These are phyloP conservation scores for Sphaerostilbella broomeana DNA, from an alignment of 2,329 filamentous ascomycete genomes.

Conservation along the genomic window DNA sequence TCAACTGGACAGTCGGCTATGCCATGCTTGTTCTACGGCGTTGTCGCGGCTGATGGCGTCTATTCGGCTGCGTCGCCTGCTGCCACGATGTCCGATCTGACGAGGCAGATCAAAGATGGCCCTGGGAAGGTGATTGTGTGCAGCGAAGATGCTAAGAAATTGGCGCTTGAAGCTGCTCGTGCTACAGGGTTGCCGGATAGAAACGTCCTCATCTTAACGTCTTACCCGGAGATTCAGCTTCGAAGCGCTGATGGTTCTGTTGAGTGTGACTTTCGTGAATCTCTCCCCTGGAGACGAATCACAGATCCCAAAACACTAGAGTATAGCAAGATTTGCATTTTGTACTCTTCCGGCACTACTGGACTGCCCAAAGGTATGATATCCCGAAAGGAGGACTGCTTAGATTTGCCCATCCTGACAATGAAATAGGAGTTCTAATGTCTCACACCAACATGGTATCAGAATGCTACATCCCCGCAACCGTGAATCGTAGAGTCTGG, in stretches of 20 bases:
- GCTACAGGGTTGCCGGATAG: conserved; percentile 36
- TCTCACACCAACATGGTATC: conserved; percentile 41
- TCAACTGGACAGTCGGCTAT: conserved; percentile 51
- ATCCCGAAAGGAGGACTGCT: background rate
- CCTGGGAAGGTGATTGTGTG: conserved; percentile 36
- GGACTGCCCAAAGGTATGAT: conserved; percentile 37
- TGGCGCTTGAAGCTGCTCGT: conserved; percentile 42
- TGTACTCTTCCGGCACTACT: conserved; percentile 45
- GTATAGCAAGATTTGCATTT: conserved; percentile 33
- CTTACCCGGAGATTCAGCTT: conserved; percentile 24
- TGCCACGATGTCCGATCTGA: conserved; percentile 44
- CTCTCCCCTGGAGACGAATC: conserved; percentile 47
- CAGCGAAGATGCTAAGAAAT: conserved; percentile 40
- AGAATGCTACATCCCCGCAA: conserved; percentile 25
- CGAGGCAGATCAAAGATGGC: conserved; percentile 36
- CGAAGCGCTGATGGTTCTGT: conserved; percentile 20
- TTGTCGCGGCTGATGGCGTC: conserved; percentile 53
- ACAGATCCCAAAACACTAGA: conserved; percentile 41
- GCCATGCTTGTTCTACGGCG: conserved; percentile 46
- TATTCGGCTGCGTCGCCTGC: conserved; percentile 49
- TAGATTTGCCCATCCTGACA: background rate
- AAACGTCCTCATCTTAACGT: conserved; percentile 46
- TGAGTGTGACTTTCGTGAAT: conserved; percentile 25
- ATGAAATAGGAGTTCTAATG: conserved; percentile 31
- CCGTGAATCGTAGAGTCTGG: conserved; percentile 25